Base-by-base conservation (phyloP, 257 asterid genomes). In the Nicotiana otophora region DNA sequence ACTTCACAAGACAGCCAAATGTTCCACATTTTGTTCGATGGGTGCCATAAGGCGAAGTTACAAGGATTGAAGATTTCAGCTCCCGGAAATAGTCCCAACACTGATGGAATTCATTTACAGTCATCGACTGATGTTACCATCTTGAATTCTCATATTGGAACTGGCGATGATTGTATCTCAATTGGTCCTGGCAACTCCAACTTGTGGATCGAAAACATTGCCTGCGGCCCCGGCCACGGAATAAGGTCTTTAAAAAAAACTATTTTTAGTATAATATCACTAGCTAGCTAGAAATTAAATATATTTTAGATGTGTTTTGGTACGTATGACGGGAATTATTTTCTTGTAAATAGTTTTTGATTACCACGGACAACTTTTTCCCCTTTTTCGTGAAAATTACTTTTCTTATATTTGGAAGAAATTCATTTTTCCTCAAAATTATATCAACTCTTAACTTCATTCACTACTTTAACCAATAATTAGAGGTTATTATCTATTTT, bases 201-300 rank as follows among this genome's bases (percentile, higher is more conserved):
- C 23, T 60, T 92, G 67, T 81, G 85, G 89, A 84, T 90, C n/a
- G 87, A 87, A 78, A 62, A 81, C 7, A 81, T 90, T 1, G 46
- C 33, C 3, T 88, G 96, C 3, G 91, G 94, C 67, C 93, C 93
- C 0, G 93, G 96, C 16, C 96, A 92, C 14, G 94, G 96, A 81
- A 86, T 90, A 48, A 91, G 92, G 90, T 89, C 57, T 7, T 28
- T 0, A 17, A 30, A 51, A 48, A 46, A 8, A 53, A 12, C 1
- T 53, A 3, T 30, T 16, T 65, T 65, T 31, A 66, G 2, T 67
- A 16, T 33, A 67, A 39, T 7, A 80, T 69, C 5, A 80, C 10
- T 34, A 39, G 77, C 16, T 80, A 61, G 23, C 77, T 34, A 12
- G 68, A 10, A 61, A 20, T 39, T 39, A 26, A 31, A 33, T 67